Evolutionary conservation across 306 rosid species (phyloP).

Genomic region (Myrica gale): DNA sequence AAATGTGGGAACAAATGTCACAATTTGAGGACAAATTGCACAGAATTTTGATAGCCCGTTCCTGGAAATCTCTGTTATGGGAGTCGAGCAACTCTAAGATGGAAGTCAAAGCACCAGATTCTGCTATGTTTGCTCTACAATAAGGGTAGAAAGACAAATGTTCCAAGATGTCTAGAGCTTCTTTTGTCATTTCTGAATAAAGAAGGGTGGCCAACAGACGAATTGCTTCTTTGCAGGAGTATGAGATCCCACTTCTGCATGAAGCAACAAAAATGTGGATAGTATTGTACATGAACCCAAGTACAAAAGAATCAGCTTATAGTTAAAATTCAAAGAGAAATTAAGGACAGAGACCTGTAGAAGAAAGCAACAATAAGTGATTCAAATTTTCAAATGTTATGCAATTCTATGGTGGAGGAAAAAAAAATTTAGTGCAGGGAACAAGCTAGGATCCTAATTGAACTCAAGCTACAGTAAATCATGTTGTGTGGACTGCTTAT

Average conservation of each 20-base stretch:
- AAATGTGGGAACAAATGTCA: slow-evolving; percentile 44
- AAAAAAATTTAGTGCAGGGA: neutral
- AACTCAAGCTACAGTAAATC: neutral
- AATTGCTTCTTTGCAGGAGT: slow-evolving; percentile 47
- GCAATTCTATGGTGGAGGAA: neutral
- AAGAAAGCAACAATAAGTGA: slow-evolving; percentile 1
- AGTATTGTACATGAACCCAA: slow-evolving; percentile 14
- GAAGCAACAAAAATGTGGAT: slow-evolving; percentile 15
- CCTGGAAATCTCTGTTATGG: slow-evolving; percentile 40
- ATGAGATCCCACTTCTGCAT: slow-evolving; percentile 48
- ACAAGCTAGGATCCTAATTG: slow-evolving; percentile 2
- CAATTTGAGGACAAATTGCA: slow-evolving; percentile 50
- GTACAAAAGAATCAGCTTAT: slow-evolving; percentile 12
- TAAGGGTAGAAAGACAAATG: slow-evolving; percentile 46
- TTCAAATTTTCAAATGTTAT: slow-evolving; percentile 3
- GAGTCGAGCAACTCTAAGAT: slow-evolving; percentile 53
- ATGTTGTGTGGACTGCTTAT: neutral
- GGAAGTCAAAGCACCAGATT: slow-evolving; percentile 52
- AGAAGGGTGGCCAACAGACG: slow-evolving; percentile 51
- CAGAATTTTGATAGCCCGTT: slow-evolving; percentile 46
- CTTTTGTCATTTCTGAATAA: slow-evolving; percentile 54
- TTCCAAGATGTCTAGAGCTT: slow-evolving; percentile 69
- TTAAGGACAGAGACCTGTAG: neutral
- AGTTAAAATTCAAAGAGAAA: slow-evolving; percentile 10
- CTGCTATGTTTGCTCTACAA: slow-evolving; percentile 39